Evolutionary conservation across 176 grass and related monocot species (phyloP), one percentile per base, ranked within the genome.

Genomic region (Carex scoparia): DNA sequence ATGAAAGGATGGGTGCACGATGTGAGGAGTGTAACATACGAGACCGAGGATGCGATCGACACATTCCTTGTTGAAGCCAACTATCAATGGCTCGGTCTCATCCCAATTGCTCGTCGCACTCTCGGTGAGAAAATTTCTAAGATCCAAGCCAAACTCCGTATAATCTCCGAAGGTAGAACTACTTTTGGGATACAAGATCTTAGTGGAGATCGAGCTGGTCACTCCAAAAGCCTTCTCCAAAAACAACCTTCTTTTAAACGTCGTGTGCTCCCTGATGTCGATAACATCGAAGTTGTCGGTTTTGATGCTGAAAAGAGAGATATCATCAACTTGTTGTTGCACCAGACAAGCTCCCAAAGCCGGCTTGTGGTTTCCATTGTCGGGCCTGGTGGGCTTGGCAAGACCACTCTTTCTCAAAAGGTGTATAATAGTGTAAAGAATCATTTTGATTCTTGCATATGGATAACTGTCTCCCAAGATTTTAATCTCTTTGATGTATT

Each of bases 401-500:
- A 86, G 84, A 78, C 84, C 12, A 86, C 84, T 23, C 69, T 86
- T 37, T 56, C 84, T 15, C 70, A 53, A 3, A 64, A 60, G 49
- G 84, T 79, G 12, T 86, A 78, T 30, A 40, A 0, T n/a, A 8
- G 31, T 42, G 56, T 86, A 14, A n/a, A 10, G 60, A 79, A 30
- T 2, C 5, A 79, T 42, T 86, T 86, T 35, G 69, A 86, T 23
- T 28, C 42, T 44, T 69, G 54, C 8, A 6, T 61, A 12, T 86
- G 69, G 70, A 27, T 79, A 14, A 28, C 0, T 10, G 70, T 86
- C 38, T 65, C 84, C 0, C 31, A 66, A 63, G 71, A 79, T 14
- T 86, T 48, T 18, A 79, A 44, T 7, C 2, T 23, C 8, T 6
- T 48, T 49, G 84, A 86, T 40, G 4, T 86, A 12, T 44, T 79